Evolutionary conservation across 2,329 filamentous ascomycete genomes (phyloP).

Genomic region (Fusarium fujikuroi): DNA sequence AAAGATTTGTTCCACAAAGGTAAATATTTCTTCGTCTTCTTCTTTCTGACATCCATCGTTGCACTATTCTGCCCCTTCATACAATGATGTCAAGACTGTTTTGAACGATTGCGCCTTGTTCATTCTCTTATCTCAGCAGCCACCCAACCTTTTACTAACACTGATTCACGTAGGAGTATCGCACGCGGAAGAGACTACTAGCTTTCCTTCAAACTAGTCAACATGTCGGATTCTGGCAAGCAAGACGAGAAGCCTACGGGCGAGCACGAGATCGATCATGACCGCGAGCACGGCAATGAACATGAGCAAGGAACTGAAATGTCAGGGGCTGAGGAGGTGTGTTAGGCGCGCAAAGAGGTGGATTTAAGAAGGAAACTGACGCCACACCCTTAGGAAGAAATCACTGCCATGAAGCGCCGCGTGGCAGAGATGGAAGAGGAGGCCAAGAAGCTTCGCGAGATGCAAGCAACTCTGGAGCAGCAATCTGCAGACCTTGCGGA

Average conservation of each 20-base stretch:
- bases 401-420: constrained; percentile 85
- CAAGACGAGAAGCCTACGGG: constrained; percentile 46
- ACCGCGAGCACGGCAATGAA: constrained; percentile 39
- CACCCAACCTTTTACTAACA: constrained; percentile 20
- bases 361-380: constrained; percentile 48
- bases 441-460: constrained; percentile 85
- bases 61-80: constrained; percentile 5
- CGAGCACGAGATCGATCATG: constrained; percentile 47
- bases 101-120: not conserved
- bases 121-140: not conserved
- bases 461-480: constrained; percentile 87
- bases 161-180: constrained; percentile 4
- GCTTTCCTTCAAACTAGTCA: constrained; percentile 3
- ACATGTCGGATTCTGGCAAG: constrained; percentile 50
- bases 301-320: constrained; percentile 48
- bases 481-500: constrained; percentile 85
- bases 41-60: not conserved
- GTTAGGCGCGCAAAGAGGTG: constrained; percentile 48
- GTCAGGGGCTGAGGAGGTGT: constrained; percentile 51
- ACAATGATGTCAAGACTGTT: constrained; percentile 29
- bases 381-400: constrained; percentile 71
- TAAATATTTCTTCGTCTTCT: constrained; percentile 1
- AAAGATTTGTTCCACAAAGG: constrained; percentile 4
- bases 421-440: constrained; percentile 93
- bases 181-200: not conserved